Evolutionary conservation across 2,329 filamentous ascomycete genomes (phyloP).

Genomic region (Fusarium sp.): DNA sequence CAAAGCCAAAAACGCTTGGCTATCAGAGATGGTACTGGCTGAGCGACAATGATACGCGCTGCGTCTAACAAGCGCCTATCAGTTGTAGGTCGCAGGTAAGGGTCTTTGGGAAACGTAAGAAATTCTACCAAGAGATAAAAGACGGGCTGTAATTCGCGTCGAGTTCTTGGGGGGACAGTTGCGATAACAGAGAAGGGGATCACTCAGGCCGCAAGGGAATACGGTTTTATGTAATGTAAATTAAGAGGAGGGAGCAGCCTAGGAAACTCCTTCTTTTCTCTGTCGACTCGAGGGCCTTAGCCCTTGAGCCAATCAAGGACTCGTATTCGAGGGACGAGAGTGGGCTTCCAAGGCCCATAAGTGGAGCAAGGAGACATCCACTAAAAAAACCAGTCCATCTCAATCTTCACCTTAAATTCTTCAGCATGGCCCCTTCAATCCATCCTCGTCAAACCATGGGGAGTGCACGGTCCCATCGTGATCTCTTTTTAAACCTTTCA

Average conservation of each 20-base stretch:
- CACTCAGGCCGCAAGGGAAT: slow-evolving; percentile 42
- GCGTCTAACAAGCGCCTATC: slow-evolving; percentile 45
- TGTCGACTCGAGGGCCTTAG: slow-evolving; percentile 28
- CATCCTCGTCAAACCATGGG: background rate
- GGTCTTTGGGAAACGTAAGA: slow-evolving; percentile 45
- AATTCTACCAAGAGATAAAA: slow-evolving; percentile 48
- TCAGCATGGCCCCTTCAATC: background rate
- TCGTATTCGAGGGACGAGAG: background rate
- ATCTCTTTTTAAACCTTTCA: slow-evolving; percentile 14
- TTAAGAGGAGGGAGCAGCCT: slow-evolving; percentile 45
- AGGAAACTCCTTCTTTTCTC: slow-evolving; percentile 38
- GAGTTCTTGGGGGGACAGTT: slow-evolving; percentile 42
- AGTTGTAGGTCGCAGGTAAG: slow-evolving; percentile 38
- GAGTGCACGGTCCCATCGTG: slow-evolving; percentile 23
- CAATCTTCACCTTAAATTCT: slow-evolving; percentile 34
- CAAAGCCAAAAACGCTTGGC: slow-evolving; percentile 25
- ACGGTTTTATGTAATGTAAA: slow-evolving; percentile 54
- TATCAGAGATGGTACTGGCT: slow-evolving; percentile 27
- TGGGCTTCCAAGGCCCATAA: slow-evolving; percentile 11
- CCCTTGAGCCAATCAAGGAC: slow-evolving; percentile 34
- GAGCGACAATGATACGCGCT: slow-evolving; percentile 34
- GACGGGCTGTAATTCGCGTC: slow-evolving; percentile 44
- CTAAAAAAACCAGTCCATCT: slow-evolving; percentile 40
- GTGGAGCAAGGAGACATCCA: slow-evolving; percentile 33
- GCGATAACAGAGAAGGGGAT: slow-evolving; percentile 48